A percentile compares a stretch with the other conserved stretches of the same genome.
phyloP scores from a whole-genome alignment of 106 monocot genomes.

The Allium cepa region DNA sequence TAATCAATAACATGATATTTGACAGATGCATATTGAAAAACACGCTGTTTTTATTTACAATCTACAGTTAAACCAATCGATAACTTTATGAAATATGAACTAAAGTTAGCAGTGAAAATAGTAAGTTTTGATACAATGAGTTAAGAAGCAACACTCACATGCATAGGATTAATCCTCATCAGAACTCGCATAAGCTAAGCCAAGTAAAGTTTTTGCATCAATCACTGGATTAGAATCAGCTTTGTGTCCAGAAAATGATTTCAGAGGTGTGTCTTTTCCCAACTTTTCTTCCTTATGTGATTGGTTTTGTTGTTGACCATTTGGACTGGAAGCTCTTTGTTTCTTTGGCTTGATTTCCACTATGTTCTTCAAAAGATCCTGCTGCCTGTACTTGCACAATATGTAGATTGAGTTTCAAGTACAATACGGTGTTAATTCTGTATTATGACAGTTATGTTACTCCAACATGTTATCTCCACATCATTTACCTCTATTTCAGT shows the following conservation, averaged over 20 bases:
- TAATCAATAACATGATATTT: no score
- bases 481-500: no score
- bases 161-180: conserved; percentile 15
- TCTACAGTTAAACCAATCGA: no score
- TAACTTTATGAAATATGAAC: no score
- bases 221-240: conserved; percentile 10
- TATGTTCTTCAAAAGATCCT: conserved; percentile 86
- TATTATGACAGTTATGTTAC: no score
- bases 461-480: no score
- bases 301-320: conserved; percentile 5
- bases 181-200: conserved; percentile 25
- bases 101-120: no score
- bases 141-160: background rate
- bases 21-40: no score
- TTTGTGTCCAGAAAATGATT: background rate
- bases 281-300: background rate
- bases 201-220: conserved; percentile 18
- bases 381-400: conserved; percentile 48
- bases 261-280: background rate
- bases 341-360: conserved; percentile 82
- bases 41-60: no score
- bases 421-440: no score
- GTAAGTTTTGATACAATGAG: no score
- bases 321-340: conserved; percentile 33
- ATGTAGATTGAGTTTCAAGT: background rate